Evolutionary conservation across 164 flowering plant species (phyloP).

Genomic region (Tetracentron sinense): DNA sequence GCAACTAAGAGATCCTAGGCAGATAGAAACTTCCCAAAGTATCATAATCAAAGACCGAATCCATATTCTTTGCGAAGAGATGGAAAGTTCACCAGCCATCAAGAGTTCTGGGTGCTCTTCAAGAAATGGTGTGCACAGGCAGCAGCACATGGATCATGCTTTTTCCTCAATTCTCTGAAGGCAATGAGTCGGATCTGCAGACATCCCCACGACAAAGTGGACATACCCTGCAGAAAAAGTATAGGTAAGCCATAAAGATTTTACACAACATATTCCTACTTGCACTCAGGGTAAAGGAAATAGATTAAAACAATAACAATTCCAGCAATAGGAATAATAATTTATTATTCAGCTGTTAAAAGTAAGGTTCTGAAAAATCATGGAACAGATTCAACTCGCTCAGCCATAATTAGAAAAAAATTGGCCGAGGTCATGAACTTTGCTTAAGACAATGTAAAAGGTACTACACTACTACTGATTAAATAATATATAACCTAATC

Average conservation of each 20-base stretch:
- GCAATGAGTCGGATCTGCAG: slow-evolving; percentile 39
- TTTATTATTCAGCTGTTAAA: no score
- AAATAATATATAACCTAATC: no score
- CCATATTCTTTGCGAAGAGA: neutral
- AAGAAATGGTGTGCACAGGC: neutral
- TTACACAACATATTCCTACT: neutral
- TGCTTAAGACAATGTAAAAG: no score
- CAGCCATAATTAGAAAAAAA: no score
- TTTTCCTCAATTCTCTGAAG: slow-evolving; percentile 24
- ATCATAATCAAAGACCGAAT: neutral
- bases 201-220: slow-evolving; percentile 86
- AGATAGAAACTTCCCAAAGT: slow-evolving; percentile 9
- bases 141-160: slow-evolving; percentile 1
- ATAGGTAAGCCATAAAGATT: no score
- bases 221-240: slow-evolving; percentile 52
- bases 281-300: no score
- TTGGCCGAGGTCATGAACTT: no score
- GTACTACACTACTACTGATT: no score
- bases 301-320: neutral
- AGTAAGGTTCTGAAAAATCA: no score
- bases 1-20: neutral
- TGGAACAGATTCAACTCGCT: no score
- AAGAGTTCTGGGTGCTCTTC: neutral
- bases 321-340: no score
- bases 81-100: neutral